phyloP scores from a whole-genome alignment of 805 yeast genomes.

The Groenewaldozyma salmanticensis region DNA sequence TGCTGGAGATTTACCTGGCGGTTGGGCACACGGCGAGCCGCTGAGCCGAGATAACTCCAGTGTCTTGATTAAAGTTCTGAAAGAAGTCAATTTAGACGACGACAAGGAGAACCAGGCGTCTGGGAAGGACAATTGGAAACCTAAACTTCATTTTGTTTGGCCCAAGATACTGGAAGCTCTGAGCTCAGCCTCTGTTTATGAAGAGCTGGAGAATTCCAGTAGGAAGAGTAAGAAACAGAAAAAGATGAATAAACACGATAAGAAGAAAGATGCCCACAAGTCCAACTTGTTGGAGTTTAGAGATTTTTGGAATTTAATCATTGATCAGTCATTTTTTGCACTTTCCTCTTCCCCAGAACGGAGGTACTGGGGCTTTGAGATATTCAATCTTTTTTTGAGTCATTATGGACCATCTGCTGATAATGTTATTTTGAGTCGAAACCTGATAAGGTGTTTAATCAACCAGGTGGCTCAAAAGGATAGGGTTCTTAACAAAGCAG shows the following conservation, averaged over 20 bases:
- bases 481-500: constrained; percentile 57
- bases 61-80: constrained; percentile 49
- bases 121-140: constrained; percentile 73
- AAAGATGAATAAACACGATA: constrained; percentile 23
- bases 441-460: constrained; percentile 61
- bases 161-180: constrained; percentile 40
- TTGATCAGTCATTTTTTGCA: constrained; percentile 74
- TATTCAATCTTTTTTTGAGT: constrained; percentile 43
- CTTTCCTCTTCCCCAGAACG: constrained; percentile 74
- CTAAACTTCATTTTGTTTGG: constrained; percentile 74
- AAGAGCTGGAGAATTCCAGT: constrained; percentile 19
- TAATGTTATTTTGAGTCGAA: constrained; percentile 28
- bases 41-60: constrained; percentile 59
- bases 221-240: constrained; percentile 32
- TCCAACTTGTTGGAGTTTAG: constrained; percentile 28
- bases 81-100: constrained; percentile 30
- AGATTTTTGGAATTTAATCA: constrained; percentile 71
- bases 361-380: constrained; percentile 76
- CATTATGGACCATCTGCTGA: constrained; percentile 6
- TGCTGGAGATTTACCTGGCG: constrained; percentile 12
- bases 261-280: constrained; percentile 13
- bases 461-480: constrained; percentile 64
- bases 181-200: not conserved
- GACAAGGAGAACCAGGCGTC: constrained; percentile 40
- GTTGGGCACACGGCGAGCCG: constrained; percentile 72